These are phyloP conservation scores for Acidomyces sp. DNA, from an alignment of 495 filamentous ascomycete species.

Conservation along the genomic window DNA sequence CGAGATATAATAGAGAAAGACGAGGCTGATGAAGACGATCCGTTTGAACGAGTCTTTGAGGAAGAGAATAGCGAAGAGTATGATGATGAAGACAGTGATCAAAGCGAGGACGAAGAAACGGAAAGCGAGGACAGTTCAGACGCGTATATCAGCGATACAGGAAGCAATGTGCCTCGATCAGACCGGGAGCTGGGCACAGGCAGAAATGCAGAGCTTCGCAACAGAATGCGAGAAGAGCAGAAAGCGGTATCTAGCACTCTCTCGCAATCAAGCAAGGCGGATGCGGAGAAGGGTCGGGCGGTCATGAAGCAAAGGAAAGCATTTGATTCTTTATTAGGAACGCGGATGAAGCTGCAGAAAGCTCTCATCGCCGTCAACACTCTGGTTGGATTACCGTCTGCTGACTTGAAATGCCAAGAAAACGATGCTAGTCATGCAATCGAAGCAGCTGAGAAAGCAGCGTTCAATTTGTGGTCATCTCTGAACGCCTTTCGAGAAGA, in stretches of 20 bases:
- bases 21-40: constrained; percentile 33
- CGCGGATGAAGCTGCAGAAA: constrained; percentile 83
- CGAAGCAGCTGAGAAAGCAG: constrained; percentile 74
- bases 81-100: constrained; percentile 33
- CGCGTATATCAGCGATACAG: constrained; percentile 31
- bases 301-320: constrained; percentile 70
- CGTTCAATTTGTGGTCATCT: constrained; percentile 72
- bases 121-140: constrained; percentile 24
- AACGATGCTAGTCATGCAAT: constrained; percentile 30
- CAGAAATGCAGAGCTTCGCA: constrained; percentile 45
- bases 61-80: constrained; percentile 20
- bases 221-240: constrained; percentile 59
- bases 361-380: constrained; percentile 71
- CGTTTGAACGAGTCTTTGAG: constrained; percentile 30
- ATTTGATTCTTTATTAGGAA: constrained; percentile 77
- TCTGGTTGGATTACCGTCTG: constrained; percentile 32
- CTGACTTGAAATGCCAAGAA: not conserved
- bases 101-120: constrained; percentile 28
- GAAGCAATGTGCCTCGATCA: constrained; percentile 18
- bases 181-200: constrained; percentile 22
- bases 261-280: constrained; percentile 58
- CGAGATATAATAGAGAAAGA: constrained; percentile 47
- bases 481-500: constrained; percentile 58
- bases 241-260: constrained; percentile 55
- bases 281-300: constrained; percentile 72